Evolutionary conservation across 495 filamentous ascomycete species (phyloP), one percentile per base, ranked within the genome.

Genomic region (Lindgomyces ingoldianus): DNA sequence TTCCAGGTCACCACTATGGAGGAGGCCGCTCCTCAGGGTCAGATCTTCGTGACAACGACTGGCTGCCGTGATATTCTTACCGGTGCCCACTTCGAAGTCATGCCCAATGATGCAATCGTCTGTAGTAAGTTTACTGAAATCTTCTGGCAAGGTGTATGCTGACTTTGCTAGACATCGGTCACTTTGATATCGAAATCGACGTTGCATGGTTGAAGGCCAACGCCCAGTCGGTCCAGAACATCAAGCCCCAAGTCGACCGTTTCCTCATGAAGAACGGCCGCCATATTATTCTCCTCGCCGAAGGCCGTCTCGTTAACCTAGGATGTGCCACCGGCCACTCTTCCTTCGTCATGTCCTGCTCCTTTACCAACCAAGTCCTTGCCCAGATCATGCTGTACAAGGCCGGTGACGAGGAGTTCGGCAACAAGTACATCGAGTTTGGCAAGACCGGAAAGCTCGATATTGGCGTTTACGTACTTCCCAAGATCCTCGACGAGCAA

Each of bases 281-380:
- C 73, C 89, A 97, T 83, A 91, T 98, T 83, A 95, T 98, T 77
- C 92, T 98, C 65, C 87, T 98, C 60, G 94, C 94, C 68, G 94
- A 98, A 81, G 94, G 94, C 70, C 93, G 94, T 83, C 89, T 98
- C 59, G 95, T 98, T 81, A 98, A 98, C 85, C 84, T 98, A 57
- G 94, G 94, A 78, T 98, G 94, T 81, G 94, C 94, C 74, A 98
- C 94, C 62, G 94, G 94, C 64, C 94, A 98, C 89, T 96, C 93
- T 71, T 97, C 93, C 50, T 98, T 98, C 82, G 94, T 98, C 85
- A 97, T 98, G 94, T 96, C 91, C 68, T 98, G 94, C 90, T 97
- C 93, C 65, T 98, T 98, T 89, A 96, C 93, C 83, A 98, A 98
- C 87, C 94, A 98, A 85, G 94, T 97, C 68, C 91, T 98, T 75